These are phyloP conservation scores for Neofusicoccum sp. DNA, from an alignment of 2,329 filamentous ascomycete species.

Conservation along the genomic window DNA sequence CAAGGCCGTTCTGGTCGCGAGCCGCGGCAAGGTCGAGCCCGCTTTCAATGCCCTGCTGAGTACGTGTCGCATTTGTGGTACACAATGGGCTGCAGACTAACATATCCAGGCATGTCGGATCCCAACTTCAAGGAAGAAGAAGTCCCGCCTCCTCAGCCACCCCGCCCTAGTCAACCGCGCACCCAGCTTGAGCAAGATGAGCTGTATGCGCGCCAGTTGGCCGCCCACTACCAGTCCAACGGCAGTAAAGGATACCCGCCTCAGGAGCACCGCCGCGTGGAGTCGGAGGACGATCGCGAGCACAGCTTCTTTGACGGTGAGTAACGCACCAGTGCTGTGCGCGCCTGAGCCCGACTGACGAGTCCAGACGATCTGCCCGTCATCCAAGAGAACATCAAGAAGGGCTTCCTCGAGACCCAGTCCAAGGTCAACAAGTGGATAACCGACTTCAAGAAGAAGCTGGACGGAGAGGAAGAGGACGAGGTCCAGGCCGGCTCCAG, in stretches of 20 bases:
- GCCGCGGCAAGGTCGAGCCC: constrained; percentile 81
- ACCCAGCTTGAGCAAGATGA: constrained; percentile 89
- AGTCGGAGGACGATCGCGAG: constrained; percentile 59
- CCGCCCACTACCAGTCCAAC: constrained; percentile 73
- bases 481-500: constrained; percentile 49
- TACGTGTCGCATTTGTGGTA: constrained; percentile 39
- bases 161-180: constrained; percentile 67
- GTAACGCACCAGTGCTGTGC: not conserved
- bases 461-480: constrained; percentile 84
- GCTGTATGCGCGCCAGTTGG: constrained; percentile 85
- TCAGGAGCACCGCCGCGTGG: constrained; percentile 36
- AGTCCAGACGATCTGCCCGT: constrained; percentile 79
- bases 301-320: constrained; percentile 84
- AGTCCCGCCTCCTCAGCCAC: constrained; percentile 71
- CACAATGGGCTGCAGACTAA: constrained; percentile 18
- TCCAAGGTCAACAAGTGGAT: constrained; percentile 92
- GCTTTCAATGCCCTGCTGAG: constrained; percentile 93
- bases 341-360: not conserved
- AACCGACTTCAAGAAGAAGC: constrained; percentile 82
- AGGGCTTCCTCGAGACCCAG: constrained; percentile 94
- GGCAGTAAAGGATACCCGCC: constrained; percentile 28
- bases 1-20: constrained; percentile 83
- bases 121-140: constrained; percentile 51
- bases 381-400: constrained; percentile 87
- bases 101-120: constrained; percentile 51